phyloP scores from a whole-genome alignment of 1,284 basidiomycete genomes.

The Austroboletus novae-zelandiae region DNA sequence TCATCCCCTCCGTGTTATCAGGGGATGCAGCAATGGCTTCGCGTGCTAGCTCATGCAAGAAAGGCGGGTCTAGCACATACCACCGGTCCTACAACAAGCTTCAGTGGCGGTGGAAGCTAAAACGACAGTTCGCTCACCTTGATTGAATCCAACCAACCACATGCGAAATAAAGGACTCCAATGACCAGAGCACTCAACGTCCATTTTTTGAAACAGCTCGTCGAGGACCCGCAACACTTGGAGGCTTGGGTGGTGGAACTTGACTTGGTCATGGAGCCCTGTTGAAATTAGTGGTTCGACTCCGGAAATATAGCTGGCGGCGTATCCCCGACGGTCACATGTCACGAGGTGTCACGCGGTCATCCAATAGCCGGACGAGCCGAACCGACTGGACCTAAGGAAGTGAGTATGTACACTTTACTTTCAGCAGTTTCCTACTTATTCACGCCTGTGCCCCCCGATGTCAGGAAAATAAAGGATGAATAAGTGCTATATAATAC shows the following conservation, averaged over 20 bases:
- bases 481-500: constrained; percentile 35
- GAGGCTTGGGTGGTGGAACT: neutral
- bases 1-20: constrained; percentile 65
- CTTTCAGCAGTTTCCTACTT: too few species aligned
- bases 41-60: constrained; percentile 66
- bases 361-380: too few species aligned
- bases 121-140: constrained; percentile 39
- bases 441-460: neutral
- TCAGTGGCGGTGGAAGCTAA: neutral
- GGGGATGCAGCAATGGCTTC: constrained; percentile 66
- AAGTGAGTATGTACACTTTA: too few species aligned
- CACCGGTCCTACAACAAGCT: constrained; percentile 42
- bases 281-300: neutral
- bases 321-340: neutral
- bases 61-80: constrained; percentile 72
- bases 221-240: neutral
- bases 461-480: constrained; percentile 4
- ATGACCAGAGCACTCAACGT: constrained; percentile 40
- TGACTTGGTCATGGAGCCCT: constrained; percentile 18
- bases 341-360: neutral
- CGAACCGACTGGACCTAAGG: too few species aligned
- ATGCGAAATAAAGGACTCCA: constrained; percentile 41
- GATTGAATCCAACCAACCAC: constrained; percentile 53
- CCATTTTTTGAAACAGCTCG: constrained; percentile 42
- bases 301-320: neutral